These are phyloP conservation scores for Botrytis paeoniae DNA, from an alignment of 2,329 filamentous ascomycete species.

Conservation along the genomic window DNA sequence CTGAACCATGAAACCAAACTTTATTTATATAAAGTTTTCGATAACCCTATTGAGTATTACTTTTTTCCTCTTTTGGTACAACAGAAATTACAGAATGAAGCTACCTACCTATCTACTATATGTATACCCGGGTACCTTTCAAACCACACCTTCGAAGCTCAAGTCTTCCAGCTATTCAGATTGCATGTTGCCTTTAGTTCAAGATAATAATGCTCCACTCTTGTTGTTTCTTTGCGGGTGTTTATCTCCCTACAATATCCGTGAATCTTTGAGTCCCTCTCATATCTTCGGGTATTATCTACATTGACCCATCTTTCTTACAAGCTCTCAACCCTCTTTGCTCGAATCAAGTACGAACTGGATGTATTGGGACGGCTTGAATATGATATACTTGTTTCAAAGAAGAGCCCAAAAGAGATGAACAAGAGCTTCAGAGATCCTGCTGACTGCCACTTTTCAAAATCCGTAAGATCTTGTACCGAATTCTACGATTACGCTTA, in stretches of 20 bases:
- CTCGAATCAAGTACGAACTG: background rate
- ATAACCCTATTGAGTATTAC: background rate
- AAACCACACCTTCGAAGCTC: background rate
- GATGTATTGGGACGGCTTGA: background rate
- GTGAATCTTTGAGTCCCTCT: background rate
- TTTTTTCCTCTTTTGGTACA: background rate
- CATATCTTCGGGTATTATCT: conserved; percentile 1
- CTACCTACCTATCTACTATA: background rate
- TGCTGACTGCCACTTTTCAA: background rate
- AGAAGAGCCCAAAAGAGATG: background rate
- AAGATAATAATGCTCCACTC: background rate
- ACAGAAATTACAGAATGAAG: background rate
- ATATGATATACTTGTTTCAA: conserved; percentile 1
- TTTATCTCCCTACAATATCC: conserved; percentile 7
- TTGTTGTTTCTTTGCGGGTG: conserved; percentile 3
- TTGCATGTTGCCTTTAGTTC: background rate
- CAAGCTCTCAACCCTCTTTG: background rate
- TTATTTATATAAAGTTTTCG: conserved; percentile 14
- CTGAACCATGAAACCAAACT: background rate
- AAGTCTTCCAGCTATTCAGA: background rate
- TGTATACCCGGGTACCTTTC: background rate
- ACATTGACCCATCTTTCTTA: background rate
- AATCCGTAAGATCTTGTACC: conserved; percentile 12
- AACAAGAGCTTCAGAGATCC: background rate
- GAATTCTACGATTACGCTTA: conserved; percentile 12